Evolutionary conservation across 208 protist genomes (phyloP), one percentile per base, ranked within the genome.

Genomic region (Leishmania mexicana): DNA sequence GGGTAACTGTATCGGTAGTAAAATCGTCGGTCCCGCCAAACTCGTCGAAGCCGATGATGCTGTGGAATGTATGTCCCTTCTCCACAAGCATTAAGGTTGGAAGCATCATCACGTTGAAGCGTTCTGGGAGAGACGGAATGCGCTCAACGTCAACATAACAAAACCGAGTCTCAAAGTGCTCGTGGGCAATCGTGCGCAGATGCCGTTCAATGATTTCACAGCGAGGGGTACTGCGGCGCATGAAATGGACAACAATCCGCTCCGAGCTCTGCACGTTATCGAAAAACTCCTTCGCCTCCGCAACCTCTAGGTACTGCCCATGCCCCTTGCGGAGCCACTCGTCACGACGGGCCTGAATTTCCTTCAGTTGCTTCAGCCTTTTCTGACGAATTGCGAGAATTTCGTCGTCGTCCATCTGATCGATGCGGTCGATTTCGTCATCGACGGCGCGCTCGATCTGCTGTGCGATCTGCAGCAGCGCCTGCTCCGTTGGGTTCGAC

Each of bases 11-110:
- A 3, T 87, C 81, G 15, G 96, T 97, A 24, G 92, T 86, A 83
- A 98, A 98, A 72, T 97, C 93, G 81, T 98, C 96, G 15, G 74
- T 87, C 42, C 94, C 95, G 7, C 96, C 96, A 79, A 98, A 95
- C 75, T 98, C 95, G 85, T 98, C 96, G 76, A 98, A 98, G n/a
- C 96, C 96, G 73, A 98, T 97, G 81, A 98, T 98, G 81, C 92
- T 96, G 90, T 98, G 91, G 73, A 96, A 92, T 24, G 94, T 98
- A 53, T 97, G 93, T 47, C 94, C 93, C 64, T 95, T 93, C 76
- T 97, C 92, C n/a, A 98, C 88, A 28, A 98, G 90, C 91, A 98
- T 97, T 57, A 98, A 75, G 5, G 96, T 98, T 21, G 96, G 96
- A 47, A 98, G 88, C 93, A 98, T 97, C 80, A 95, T 88, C n/a